Conservation (phyloP, 768 basidiomycete species). For the Tulasnella sp. region DNA sequence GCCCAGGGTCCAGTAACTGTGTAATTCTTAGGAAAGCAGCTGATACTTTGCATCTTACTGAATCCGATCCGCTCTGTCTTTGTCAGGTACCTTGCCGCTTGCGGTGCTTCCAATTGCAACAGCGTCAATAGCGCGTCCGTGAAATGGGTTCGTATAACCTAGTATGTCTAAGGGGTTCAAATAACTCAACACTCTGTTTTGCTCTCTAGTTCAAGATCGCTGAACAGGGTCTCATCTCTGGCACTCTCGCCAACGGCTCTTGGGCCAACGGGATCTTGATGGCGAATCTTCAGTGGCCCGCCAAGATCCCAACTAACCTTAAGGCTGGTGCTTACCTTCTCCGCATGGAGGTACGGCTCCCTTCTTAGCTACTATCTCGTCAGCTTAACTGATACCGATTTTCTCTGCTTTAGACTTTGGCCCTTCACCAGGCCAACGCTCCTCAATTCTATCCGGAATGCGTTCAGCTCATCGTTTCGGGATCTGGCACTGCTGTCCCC, state of each 20-base stretch:
- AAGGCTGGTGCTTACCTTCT: conserved; percentile 16
- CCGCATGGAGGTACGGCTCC: neutral
- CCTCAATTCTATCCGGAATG: conserved; percentile 19
- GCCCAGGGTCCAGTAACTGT: conserved; percentile 12
- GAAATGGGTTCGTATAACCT: neutral
- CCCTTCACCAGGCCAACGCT: conserved; percentile 16
- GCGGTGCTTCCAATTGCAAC: neutral
- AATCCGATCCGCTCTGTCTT: neutral
- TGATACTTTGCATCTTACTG: neutral
- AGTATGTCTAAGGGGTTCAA: neutral
- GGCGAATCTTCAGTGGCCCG: conserved; percentile 11
- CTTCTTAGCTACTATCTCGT: neutral
- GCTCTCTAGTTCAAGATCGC: conserved; percentile 5
- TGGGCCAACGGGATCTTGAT: conserved; percentile 15
- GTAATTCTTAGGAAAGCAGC: neutral
- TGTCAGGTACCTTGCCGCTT: conserved; percentile 5
- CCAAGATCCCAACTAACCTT: conserved; percentile 14
- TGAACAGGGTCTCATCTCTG: conserved; percentile 14
- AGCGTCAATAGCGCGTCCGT: neutral
- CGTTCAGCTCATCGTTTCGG: conserved; percentile 13
- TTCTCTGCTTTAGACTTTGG: neutral
- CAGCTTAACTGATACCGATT: neutral
- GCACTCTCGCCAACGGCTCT: conserved; percentile 11
- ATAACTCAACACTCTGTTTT: neutral
- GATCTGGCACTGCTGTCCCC: conserved; percentile 10